Conservation (phyloP, 83 land plant genomes). For the Diphasiastrum complanatum region DNA sequence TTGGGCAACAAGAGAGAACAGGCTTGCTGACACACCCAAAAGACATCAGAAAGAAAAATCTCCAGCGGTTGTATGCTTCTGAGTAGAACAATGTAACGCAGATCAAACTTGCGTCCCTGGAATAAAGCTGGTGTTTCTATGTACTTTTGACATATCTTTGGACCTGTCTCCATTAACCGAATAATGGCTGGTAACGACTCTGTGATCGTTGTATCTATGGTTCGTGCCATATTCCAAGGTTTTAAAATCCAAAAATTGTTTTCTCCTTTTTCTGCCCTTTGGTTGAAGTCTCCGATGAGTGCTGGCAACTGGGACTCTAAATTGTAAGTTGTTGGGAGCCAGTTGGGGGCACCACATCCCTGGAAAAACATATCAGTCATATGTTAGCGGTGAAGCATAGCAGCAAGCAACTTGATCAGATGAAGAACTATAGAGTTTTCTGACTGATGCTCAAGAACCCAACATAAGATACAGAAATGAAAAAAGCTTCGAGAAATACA, state of each 20-base stretch:
- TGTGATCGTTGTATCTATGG: conserved; percentile 90
- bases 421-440: too few relatives aligned
- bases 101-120: conserved; percentile 79
- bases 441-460: too few relatives aligned
- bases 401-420: too few relatives aligned
- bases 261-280: conserved; percentile 49
- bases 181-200: conserved; percentile 66
- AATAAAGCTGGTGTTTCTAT: conserved; percentile 84
- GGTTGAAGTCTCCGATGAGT: conserved; percentile 78
- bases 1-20: not conserved
- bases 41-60: conserved; percentile 70
- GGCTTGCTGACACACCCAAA: conserved; percentile 91
- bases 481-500: not conserved
- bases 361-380: conserved; percentile 22
- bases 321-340: conserved; percentile 91
- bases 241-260: conserved; percentile 92
- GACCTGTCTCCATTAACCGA: conserved; percentile 91
- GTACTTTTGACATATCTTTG: conserved; percentile 96
- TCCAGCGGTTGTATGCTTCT: conserved; percentile 83
- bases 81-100: conserved; percentile 82
- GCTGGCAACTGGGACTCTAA: conserved; percentile 72
- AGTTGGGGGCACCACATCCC: conserved; percentile 76
- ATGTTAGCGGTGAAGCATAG: too few relatives aligned
- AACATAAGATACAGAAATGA: not conserved
- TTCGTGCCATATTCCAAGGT: conserved; percentile 99